phyloP scores from a whole-genome alignment of 2,329 filamentous ascomycete genomes.

The Venturia oleaginea region DNA sequence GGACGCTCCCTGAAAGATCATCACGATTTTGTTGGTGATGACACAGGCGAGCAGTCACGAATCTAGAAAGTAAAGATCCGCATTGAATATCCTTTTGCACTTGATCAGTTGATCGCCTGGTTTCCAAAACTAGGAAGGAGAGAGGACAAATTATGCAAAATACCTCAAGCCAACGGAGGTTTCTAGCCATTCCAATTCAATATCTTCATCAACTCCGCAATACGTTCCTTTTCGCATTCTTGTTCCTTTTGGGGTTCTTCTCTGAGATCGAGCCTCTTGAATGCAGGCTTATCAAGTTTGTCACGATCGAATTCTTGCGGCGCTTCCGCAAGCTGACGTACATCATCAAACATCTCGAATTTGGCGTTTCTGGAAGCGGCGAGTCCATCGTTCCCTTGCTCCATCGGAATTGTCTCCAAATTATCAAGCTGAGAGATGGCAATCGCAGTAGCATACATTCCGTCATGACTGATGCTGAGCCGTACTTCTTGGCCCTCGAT shows the following conservation, averaged over 20 bases:
- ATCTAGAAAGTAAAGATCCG: not conserved
- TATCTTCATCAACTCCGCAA: slow-evolving; percentile 10
- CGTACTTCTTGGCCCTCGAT: slow-evolving; percentile 47
- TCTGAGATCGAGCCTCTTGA: not conserved
- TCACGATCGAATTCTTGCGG: not conserved
- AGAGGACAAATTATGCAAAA: not conserved
- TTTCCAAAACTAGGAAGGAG: not conserved
- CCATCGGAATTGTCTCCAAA: not conserved
- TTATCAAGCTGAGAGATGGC: slow-evolving; percentile 39
- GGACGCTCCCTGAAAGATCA: not conserved
- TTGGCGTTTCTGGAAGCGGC: not conserved
- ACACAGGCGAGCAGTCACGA: no score
- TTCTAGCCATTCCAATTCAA: slow-evolving; percentile 19
- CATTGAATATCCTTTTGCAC: not conserved
- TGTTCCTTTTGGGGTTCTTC: not conserved
- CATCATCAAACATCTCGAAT: not conserved
- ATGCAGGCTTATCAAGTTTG: not conserved
- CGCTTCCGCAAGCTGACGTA: not conserved
- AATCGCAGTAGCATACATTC: slow-evolving; percentile 66
- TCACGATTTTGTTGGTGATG: not conserved
- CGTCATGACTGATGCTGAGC: slow-evolving; percentile 82
- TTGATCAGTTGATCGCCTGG: not conserved
- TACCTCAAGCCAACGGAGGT: not conserved
- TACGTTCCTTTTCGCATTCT: no score
- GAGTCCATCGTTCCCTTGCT: not conserved